Conservation (phyloP, 2,329 filamentous ascomycete species). For the Dryadomyces quercus-mongolicae region DNA sequence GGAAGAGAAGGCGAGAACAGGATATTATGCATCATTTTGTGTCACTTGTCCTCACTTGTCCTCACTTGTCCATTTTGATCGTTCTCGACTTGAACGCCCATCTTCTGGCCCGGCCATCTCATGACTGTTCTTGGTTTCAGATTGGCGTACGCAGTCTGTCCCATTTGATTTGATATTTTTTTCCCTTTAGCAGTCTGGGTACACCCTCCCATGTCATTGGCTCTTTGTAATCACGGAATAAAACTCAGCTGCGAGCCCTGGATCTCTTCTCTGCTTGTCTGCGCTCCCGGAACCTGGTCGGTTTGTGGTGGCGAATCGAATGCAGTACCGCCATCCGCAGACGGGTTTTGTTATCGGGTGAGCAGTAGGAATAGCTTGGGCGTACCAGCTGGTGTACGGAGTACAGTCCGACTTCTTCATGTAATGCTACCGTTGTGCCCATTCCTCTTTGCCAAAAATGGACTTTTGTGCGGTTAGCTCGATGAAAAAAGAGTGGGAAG, state of each 20-base stretch:
- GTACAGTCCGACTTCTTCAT: background rate
- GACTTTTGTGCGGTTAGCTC: background rate
- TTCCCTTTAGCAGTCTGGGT: background rate
- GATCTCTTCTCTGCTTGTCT: no score
- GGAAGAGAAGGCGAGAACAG: background rate
- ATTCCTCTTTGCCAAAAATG: background rate
- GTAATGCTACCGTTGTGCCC: background rate
- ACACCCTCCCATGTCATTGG: background rate
- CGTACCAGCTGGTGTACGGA: background rate
- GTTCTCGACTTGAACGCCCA: no score
- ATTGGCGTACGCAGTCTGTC: no score
- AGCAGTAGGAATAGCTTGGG: background rate
- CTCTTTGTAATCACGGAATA: background rate
- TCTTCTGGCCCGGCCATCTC: no score
- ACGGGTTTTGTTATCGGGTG: no score
- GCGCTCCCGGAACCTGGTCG: no score
- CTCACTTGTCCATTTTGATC: no score
- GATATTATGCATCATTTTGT: background rate
- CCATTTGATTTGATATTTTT: no score
- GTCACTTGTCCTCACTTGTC: background rate
- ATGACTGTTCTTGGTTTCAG: no score
- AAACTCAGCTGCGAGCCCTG: background rate
- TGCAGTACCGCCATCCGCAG: no score
- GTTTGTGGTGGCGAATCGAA: no score
- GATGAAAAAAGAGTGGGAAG: background rate